phyloP scores from a whole-genome alignment of 192 early-diverging fungal genomes.

The Podila clonocystis region DNA sequence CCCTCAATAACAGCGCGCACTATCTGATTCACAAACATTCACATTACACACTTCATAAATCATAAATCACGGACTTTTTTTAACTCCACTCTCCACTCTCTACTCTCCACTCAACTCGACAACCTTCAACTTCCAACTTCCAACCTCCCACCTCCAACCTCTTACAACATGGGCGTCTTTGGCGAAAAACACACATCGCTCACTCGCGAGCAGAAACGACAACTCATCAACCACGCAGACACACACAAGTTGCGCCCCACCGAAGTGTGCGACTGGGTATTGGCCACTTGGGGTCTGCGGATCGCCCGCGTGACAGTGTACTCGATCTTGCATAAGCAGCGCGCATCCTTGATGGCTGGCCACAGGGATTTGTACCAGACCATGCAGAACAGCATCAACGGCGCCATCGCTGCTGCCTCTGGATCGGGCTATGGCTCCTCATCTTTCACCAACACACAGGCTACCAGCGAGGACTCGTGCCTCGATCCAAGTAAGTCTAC shows the following conservation, averaged over 20 bases:
- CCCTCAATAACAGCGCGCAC: background rate
- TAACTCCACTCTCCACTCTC: background rate
- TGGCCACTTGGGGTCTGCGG: slow-evolving; percentile 43
- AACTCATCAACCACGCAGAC: slow-evolving; percentile 50
- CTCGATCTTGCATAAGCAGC: slow-evolving; percentile 50
- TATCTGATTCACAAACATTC: too few relatives aligned
- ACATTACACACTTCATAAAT: background rate
- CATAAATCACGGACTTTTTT: background rate
- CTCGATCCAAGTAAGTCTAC: slow-evolving; percentile 17
- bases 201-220: slow-evolving; percentile 49
- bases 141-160: background rate
- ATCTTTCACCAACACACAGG: slow-evolving; percentile 12
- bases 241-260: slow-evolving; percentile 50
- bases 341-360: slow-evolving; percentile 52
- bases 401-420: slow-evolving; percentile 12
- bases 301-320: slow-evolving; percentile 50
- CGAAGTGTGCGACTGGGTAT: slow-evolving; percentile 50
- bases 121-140: background rate
- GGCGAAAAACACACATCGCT: slow-evolving; percentile 52
- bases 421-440: background rate
- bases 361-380: slow-evolving; percentile 44
- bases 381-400: slow-evolving; percentile 33
- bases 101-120: background rate
- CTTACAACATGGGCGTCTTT: slow-evolving; percentile 42
- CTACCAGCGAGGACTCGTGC: slow-evolving; percentile 1